Evolutionary conservation across 495 filamentous ascomycete species (phyloP).

Genomic region (Sordaria brevicollis): DNA sequence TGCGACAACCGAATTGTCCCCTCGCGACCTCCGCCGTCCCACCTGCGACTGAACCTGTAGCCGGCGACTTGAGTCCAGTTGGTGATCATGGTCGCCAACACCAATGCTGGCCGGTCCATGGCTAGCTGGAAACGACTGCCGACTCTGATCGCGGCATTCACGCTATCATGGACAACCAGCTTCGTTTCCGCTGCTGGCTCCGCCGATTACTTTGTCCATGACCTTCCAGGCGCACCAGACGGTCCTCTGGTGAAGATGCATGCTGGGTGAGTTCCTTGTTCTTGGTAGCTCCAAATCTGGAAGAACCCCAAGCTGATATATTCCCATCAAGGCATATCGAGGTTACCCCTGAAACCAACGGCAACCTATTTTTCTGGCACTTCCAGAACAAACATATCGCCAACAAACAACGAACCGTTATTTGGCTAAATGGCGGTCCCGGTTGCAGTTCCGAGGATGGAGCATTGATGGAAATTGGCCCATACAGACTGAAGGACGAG

Average conservation of each 20-base stretch:
- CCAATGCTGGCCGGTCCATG: slow-evolving; percentile 6
- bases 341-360: slow-evolving; percentile 69
- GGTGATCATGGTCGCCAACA: slow-evolving; percentile 15
- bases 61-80: background rate
- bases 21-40: background rate
- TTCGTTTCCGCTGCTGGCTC: slow-evolving; percentile 39
- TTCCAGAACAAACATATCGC: slow-evolving; percentile 92
- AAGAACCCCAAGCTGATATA: slow-evolving; percentile 6
- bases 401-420: slow-evolving; percentile 80
- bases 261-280: slow-evolving; percentile 62
- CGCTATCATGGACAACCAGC: slow-evolving; percentile 23
- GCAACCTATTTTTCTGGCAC: slow-evolving; percentile 97
- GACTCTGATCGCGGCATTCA: slow-evolving; percentile 20
- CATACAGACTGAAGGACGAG: slow-evolving; percentile 71
- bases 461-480: slow-evolving; percentile 94
- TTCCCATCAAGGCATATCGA: slow-evolving; percentile 72
- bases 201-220: slow-evolving; percentile 81
- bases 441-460: slow-evolving; percentile 97
- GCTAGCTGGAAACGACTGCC: slow-evolving; percentile 26
- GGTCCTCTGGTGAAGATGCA: slow-evolving; percentile 89
- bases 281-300: background rate
- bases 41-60: background rate
- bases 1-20: background rate
- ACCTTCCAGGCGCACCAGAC: slow-evolving; percentile 74
- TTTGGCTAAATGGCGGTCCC: slow-evolving; percentile 95